Evolutionary conservation across 148 eudicot species (phyloP), one percentile per base, ranked within the genome.

Genomic region (Diospyros lotus): DNA sequence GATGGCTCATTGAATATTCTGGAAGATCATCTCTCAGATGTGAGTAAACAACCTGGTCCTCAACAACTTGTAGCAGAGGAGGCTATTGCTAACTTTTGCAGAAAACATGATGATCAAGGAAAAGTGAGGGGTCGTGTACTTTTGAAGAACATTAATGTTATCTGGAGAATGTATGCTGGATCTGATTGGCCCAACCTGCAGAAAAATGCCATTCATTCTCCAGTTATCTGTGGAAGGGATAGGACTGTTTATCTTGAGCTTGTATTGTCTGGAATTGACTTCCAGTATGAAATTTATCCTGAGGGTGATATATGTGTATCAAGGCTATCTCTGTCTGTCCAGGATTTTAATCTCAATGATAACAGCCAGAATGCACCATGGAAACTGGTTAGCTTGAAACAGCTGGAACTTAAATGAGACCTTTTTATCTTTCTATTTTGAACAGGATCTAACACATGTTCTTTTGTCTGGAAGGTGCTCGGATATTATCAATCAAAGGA

Each of bases 131-230:
- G 96, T 17, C 80, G 88, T 69, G 77, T 92, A 72, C 72, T 76
- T 80, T 78, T 95, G 73, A 86, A 84, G 73, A 89, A 95, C 69
- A 81, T 88, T 44, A 86, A 88, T 70, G 82, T 95, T 18, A 80
- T 68, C 48, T 95, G 98, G 98, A 78, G 81, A 77, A 85, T 95
- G 90, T 87, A 83, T 83, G 88, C 81, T 74, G 98, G 98, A 75
- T 90, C 93, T 75, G 97, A 90, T 80, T 95, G 98, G 98, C 70
- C 73, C 65, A 86, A 85, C 68, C 75, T 77, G 70, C 82, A 80
- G 65, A 75, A 75, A 58, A 54, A 71, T 74, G 77, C 18, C 73
- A 77, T 43, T 61, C 72, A 78, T 74, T 81, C 83, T 82, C 75
- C 73, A 59, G 53, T 51, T 69, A 76, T 18, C 53, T 53, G 64